These are phyloP conservation scores for Suillus tomentosus DNA, from an alignment of 768 basidiomycete genomes.

Conservation along the genomic window DNA sequence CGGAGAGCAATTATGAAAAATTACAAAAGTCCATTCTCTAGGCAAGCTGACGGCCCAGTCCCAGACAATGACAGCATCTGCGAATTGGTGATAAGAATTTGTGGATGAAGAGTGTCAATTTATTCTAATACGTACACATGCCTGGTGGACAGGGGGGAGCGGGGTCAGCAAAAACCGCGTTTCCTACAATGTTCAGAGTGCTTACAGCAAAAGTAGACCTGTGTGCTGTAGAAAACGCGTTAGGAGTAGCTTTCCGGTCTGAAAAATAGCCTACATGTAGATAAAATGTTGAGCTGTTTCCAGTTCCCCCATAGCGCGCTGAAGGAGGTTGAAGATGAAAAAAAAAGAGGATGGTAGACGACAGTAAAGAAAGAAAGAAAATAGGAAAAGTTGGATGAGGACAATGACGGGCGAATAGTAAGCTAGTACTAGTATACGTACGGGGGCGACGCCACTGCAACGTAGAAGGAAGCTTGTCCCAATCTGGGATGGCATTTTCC, in stretches of 20 bases:
- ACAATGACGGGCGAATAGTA: neutral
- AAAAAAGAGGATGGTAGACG: conserved; percentile 8
- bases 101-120: conserved; percentile 21
- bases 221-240: conserved; percentile 41
- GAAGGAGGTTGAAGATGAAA: conserved; percentile 22
- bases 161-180: conserved; percentile 29
- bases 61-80: conserved; percentile 83
- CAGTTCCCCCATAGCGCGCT: conserved; percentile 42
- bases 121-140: conserved; percentile 57
- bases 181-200: conserved; percentile 13
- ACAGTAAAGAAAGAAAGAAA: conserved; percentile 11
- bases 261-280: conserved; percentile 52
- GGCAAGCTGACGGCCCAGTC: conserved; percentile 82
- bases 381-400: conserved; percentile 14
- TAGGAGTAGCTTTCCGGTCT: conserved; percentile 10
- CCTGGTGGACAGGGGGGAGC: conserved; percentile 43
- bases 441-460: conserved; percentile 21
- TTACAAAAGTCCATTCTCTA: conserved; percentile 76
- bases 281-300: conserved; percentile 74
- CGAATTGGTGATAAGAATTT: conserved; percentile 3
- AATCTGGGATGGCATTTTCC: conserved; percentile 6
- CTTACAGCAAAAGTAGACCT: conserved; percentile 87
- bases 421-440: neutral
- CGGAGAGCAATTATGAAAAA: conserved; percentile 21
- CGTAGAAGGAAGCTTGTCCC: conserved; percentile 21